phyloP scores from a whole-genome alignment of 345 rosid species.

The Citrus cavaleriei region DNA sequence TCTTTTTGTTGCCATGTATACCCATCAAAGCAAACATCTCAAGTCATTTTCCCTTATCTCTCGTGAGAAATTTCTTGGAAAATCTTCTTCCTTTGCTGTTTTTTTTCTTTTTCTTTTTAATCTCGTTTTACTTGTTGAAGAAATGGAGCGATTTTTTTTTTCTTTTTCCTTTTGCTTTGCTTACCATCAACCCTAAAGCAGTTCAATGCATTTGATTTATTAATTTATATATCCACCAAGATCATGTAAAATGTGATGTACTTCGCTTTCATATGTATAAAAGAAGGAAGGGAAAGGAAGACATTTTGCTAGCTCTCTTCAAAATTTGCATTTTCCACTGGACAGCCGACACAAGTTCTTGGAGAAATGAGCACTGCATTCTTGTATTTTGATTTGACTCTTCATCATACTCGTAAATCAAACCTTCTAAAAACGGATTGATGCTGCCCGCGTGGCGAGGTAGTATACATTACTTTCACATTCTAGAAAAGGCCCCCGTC shows the following conservation, averaged over 20 bases:
- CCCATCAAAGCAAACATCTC: background rate
- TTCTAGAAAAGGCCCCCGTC: background rate
- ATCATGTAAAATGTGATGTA: background rate
- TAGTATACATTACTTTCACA: background rate
- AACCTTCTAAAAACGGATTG: background rate
- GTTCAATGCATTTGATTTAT: background rate
- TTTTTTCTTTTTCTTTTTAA: too few relatives aligned
- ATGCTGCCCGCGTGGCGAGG: background rate
- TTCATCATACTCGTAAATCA: too few relatives aligned
- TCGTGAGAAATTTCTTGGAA: background rate
- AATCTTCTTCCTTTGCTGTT: background rate
- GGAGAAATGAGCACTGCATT: background rate
- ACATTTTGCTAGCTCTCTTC: background rate
- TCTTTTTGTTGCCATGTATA: too few relatives aligned
- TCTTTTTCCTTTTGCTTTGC: slow-evolving; percentile 5
- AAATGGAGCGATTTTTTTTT: background rate
- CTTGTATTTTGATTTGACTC: background rate
- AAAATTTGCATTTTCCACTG: background rate
- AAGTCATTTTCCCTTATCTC: background rate
- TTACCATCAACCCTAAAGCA: background rate
- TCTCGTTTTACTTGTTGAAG: background rate
- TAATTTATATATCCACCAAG: background rate
- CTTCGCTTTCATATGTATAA: background rate
- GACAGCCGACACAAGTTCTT: slow-evolving; percentile 19
- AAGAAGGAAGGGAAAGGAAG: background rate